Evolutionary conservation across 2,329 filamentous ascomycete species (phyloP).

Genomic region (Arthroderma sp.): DNA sequence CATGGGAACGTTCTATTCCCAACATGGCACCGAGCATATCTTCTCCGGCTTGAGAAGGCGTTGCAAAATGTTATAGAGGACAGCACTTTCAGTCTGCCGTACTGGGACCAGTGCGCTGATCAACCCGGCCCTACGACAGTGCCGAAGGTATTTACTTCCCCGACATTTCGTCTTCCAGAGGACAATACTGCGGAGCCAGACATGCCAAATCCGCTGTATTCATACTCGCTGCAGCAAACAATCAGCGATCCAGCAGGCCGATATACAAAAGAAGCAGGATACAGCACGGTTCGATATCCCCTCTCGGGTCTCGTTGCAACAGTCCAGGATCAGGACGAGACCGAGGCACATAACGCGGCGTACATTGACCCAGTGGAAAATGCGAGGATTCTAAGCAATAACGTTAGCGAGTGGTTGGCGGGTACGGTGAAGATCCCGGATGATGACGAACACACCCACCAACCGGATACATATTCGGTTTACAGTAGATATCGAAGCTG

Average conservation of each 20-base stretch:
- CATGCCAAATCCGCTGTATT: not conserved
- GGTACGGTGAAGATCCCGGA: too few relatives aligned
- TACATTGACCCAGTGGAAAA: not conserved
- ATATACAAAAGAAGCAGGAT: not conserved
- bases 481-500: conserved; percentile 6
- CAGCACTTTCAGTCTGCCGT: not conserved
- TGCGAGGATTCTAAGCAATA: not conserved
- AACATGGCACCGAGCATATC: conserved; percentile 20
- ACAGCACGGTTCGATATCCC: not conserved
- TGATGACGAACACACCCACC: too few relatives aligned
- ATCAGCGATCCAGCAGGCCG: not conserved
- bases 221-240: not conserved
- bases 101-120: not conserved
- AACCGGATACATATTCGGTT: not conserved
- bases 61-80: conserved; percentile 1
- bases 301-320: not conserved
- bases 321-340: not conserved
- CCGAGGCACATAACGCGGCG: not conserved
- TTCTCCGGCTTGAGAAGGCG: conserved; percentile 14
- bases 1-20: conserved; percentile 19
- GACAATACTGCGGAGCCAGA: not conserved
- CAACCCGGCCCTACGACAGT: not conserved
- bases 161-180: not conserved
- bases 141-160: not conserved
- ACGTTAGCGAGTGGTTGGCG: not conserved